Evolutionary conservation across 805 yeast genomes (phyloP).

Genomic region (Candida vaughaniae): DNA sequence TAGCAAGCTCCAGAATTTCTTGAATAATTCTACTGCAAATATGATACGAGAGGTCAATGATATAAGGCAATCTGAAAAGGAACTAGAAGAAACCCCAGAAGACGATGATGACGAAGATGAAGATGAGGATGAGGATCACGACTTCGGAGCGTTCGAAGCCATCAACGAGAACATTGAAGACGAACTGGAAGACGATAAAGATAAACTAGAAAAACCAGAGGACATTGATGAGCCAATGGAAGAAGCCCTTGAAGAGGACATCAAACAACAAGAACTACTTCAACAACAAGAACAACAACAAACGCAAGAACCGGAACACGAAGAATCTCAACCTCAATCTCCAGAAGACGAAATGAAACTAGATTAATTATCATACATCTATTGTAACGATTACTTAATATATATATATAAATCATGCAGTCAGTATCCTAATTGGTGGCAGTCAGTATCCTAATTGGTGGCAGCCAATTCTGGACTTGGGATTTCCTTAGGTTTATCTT

Average conservation of each 20-base stretch:
- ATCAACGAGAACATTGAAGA: constrained; percentile 9
- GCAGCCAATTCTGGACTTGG: constrained; percentile 11
- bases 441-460: constrained; percentile 5
- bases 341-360: constrained; percentile 1
- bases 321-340: not conserved
- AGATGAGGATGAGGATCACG: constrained; percentile 9
- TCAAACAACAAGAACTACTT: too few species aligned
- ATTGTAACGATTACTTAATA: too few species aligned
- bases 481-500: constrained; percentile 8
- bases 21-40: constrained; percentile 23
- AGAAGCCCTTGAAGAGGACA: constrained; percentile 1
- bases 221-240: constrained; percentile 1
- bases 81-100: constrained; percentile 19
- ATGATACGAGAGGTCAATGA: constrained; percentile 28
- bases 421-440: too few species aligned
- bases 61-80: constrained; percentile 27
- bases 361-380: not conserved
- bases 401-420: too few species aligned
- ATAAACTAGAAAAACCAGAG: not conserved
- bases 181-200: constrained; percentile 6
- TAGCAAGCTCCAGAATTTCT: constrained; percentile 26
- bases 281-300: too few species aligned
- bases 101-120: constrained; percentile 24
- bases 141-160: too few species aligned
- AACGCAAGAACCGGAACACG: not conserved